phyloP scores from a whole-genome alignment of 2,329 filamentous ascomycete genomes.

The Fusarium sulawesiense region DNA sequence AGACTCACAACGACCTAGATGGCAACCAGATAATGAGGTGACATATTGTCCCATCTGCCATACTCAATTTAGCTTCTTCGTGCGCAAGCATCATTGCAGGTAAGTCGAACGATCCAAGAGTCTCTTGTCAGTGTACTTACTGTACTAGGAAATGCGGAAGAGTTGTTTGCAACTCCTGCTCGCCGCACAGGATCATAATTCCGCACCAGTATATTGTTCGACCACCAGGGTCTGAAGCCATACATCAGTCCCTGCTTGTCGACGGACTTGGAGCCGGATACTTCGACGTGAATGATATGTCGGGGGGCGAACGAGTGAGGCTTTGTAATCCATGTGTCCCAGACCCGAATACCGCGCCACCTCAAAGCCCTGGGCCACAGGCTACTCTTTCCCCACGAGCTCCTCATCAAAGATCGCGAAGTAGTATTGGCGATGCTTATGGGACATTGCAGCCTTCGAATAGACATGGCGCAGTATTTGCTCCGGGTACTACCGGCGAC shows the following conservation, averaged over 20 bases:
- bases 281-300: constrained; percentile 58
- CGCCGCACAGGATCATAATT: constrained; percentile 94
- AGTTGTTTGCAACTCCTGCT: constrained; percentile 90
- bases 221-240: constrained; percentile 66
- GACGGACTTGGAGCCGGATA: constrained; percentile 55
- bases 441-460: constrained; percentile 46
- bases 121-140: constrained; percentile 24
- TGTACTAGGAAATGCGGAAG: constrained; percentile 83
- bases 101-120: constrained; percentile 52
- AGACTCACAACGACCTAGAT: constrained; percentile 74
- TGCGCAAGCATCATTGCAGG: constrained; percentile 93
- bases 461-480: constrained; percentile 54
- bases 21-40: constrained; percentile 90
- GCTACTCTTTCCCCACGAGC: constrained; percentile 51
- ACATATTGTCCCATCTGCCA: constrained; percentile 86
- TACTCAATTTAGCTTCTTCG: constrained; percentile 83
- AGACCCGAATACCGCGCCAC: constrained; percentile 69
- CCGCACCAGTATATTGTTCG: constrained; percentile 93
- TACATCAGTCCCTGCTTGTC: constrained; percentile 52
- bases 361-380: constrained; percentile 56
- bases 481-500: constrained; percentile 49
- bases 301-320: constrained; percentile 68
- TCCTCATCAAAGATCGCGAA: constrained; percentile 60
- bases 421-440: constrained; percentile 53
- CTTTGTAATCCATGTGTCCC: constrained; percentile 73